phyloP scores from a whole-genome alignment of 352 stramenopile species.

The Pythium dissimile region DNA sequence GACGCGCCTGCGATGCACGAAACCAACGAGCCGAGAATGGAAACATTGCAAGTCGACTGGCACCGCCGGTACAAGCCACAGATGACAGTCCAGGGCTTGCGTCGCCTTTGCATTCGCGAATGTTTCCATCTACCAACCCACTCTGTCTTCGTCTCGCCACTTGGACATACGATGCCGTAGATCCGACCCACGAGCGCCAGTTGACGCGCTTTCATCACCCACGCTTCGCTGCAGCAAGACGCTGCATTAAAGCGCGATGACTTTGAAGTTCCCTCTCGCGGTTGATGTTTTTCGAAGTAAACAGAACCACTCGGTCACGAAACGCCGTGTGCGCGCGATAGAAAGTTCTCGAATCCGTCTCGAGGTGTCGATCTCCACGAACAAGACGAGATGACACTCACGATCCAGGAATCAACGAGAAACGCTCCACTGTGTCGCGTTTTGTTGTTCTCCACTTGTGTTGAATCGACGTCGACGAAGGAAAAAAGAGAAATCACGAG shows the following conservation, averaged over 20 bases:
- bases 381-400: neutral
- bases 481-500: slow-evolving; percentile 14
- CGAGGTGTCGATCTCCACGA: neutral
- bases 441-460: slow-evolving; percentile 11
- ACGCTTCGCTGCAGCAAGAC: neutral
- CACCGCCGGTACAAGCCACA: too few species aligned
- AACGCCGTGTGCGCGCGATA: neutral
- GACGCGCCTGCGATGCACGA: neutral
- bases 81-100: slow-evolving; percentile 11
- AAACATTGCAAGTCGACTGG: slow-evolving; percentile 2
- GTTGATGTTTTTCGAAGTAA: slow-evolving; percentile 3
- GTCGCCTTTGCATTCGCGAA: neutral
- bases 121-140: slow-evolving; percentile 1
- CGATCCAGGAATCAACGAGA: too few species aligned
- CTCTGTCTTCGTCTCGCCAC: slow-evolving; percentile 9
- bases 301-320: slow-evolving; percentile 7
- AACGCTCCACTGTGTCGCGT: too few species aligned
- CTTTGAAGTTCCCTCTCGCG: neutral
- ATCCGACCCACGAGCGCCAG: too few species aligned
- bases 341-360: neutral
- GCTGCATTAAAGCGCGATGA: neutral
- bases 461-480: slow-evolving; percentile 9
- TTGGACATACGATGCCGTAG: slow-evolving; percentile 2
- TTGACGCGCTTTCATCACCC: neutral
- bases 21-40: neutral